Evolutionary conservation across 2,329 filamentous ascomycete species (phyloP).

Genomic region (Diaporthe citriasiana): DNA sequence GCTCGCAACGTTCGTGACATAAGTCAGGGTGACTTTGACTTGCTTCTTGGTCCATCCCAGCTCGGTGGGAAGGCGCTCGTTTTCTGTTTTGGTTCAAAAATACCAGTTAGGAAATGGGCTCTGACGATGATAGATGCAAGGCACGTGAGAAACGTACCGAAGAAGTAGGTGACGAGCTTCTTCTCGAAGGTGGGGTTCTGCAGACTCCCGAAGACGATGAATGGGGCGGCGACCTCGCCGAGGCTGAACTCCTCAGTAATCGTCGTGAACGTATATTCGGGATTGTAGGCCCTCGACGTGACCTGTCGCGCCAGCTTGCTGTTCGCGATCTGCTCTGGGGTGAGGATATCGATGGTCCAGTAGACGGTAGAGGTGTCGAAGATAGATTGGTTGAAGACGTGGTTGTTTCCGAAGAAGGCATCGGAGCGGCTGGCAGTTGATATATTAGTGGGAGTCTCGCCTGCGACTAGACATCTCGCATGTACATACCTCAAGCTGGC

Average conservation of each 20-base stretch:
- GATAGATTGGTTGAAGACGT: conserved; percentile 65
- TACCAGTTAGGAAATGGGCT: neutral
- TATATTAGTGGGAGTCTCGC: neutral
- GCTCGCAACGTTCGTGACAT: neutral
- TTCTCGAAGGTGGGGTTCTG: conserved; percentile 55
- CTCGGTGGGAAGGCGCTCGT: conserved; percentile 45
- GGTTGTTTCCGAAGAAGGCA: conserved; percentile 64
- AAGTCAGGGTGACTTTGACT: neutral
- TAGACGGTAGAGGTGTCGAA: conserved; percentile 61
- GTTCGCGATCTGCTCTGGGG: conserved; percentile 59
- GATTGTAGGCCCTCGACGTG: conserved; percentile 61
- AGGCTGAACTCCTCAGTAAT: conserved; percentile 60
- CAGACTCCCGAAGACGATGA: conserved; percentile 64
- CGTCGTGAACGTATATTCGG: conserved; percentile 61
- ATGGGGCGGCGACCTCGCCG: conserved; percentile 64
- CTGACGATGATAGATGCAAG: neutral
- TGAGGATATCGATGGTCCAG: conserved; percentile 60
- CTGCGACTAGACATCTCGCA: neutral
- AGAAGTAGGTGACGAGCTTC: conserved; percentile 60
- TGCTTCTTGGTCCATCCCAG: conserved; percentile 44
- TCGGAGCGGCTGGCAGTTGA: conserved; percentile 57
- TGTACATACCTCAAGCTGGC: conserved; percentile 53
- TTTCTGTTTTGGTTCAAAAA: conserved; percentile 34
- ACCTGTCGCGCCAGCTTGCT: conserved; percentile 60
- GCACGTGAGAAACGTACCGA: conserved; percentile 52